Conservation (phyloP, 768 basidiomycete species). For the Psilocybe cyanescens region DNA sequence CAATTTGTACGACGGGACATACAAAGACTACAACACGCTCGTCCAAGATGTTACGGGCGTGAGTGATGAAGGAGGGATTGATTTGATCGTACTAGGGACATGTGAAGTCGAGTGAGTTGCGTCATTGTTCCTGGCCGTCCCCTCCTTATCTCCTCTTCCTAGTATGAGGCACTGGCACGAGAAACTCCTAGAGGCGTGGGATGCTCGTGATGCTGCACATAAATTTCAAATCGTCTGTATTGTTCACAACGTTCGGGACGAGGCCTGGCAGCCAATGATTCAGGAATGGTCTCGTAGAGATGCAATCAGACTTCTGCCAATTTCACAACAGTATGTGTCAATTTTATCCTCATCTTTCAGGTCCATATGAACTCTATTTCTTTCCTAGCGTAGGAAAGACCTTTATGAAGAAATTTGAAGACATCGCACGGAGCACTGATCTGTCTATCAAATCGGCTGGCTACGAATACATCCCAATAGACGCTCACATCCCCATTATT, state of each 20-base stretch:
- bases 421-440: slow-evolving; percentile 5
- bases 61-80: slow-evolving; percentile 1
- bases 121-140: not conserved
- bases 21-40: not conserved
- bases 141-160: not conserved
- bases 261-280: slow-evolving; percentile 1
- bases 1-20: not conserved
- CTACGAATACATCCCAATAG: slow-evolving; percentile 12
- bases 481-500: slow-evolving; percentile 11
- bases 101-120: slow-evolving; percentile 11
- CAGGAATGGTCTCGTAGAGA: slow-evolving; percentile 11
- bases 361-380: not conserved
- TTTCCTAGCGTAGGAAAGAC: slow-evolving; percentile 2
- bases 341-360: not conserved
- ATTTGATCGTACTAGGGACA: slow-evolving; percentile 7
- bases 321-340: slow-evolving; percentile 8
- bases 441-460: slow-evolving; percentile 1
- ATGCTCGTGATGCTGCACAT: slow-evolving; percentile 5
- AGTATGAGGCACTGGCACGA: slow-evolving; percentile 6
- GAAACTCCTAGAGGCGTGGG: slow-evolving; percentile 3
- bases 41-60: not conserved
- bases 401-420: slow-evolving; percentile 1
- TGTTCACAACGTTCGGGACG: slow-evolving; percentile 7
- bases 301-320: slow-evolving; percentile 11
- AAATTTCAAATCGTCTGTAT: slow-evolving; percentile 12